A percentile compares a stretch with the other conserved stretches of the same genome.
Evolutionary conservation across 257 asterid genomes (phyloP).

Genomic region (Mentha longifolia): DNA sequence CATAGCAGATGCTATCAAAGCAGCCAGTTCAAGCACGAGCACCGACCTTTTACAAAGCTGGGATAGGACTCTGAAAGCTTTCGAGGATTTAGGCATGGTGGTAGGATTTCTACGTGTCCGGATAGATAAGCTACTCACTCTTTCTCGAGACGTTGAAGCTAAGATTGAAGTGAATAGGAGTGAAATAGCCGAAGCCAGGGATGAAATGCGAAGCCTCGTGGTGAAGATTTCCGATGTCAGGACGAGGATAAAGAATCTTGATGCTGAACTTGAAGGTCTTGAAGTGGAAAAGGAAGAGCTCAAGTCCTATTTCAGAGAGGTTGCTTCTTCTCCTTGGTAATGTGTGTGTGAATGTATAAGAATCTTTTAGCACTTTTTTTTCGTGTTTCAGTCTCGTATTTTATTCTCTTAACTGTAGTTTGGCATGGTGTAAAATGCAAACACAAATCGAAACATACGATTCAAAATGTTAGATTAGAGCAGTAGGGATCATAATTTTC

Average conservation of each 20-base stretch:
- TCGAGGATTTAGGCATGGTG: conserved; percentile 67
- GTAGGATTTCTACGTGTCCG: conserved; percentile 68
- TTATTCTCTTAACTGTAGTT: background rate
- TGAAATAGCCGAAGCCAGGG: conserved; percentile 41
- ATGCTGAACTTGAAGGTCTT: conserved; percentile 49
- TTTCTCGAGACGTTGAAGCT: conserved; percentile 31
- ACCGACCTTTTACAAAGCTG: conserved; percentile 41
- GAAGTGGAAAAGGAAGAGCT: conserved; percentile 32
- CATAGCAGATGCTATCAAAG: conserved; percentile 70
- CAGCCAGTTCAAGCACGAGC: conserved; percentile 30
- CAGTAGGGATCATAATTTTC: conserved; percentile 10
- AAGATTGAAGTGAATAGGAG: conserved; percentile 36
- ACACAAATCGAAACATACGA: background rate
- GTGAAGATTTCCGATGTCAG: conserved; percentile 31
- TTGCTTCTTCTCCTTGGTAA: conserved; percentile 62
- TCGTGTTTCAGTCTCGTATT: conserved; percentile 9
- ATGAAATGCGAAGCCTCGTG: conserved; percentile 39
- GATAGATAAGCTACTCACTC: conserved; percentile 39
- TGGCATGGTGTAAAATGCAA: background rate
- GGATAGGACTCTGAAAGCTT: conserved; percentile 61
- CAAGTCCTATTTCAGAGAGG: conserved; percentile 35
- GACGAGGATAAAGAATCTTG: conserved; percentile 26
- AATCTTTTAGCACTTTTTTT: background rate
- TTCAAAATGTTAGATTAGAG: conserved; percentile 12
- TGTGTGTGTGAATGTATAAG: background rate